Conservation (phyloP, 768 basidiomycete genomes). For the Pleurotus tuber-regium region DNA sequence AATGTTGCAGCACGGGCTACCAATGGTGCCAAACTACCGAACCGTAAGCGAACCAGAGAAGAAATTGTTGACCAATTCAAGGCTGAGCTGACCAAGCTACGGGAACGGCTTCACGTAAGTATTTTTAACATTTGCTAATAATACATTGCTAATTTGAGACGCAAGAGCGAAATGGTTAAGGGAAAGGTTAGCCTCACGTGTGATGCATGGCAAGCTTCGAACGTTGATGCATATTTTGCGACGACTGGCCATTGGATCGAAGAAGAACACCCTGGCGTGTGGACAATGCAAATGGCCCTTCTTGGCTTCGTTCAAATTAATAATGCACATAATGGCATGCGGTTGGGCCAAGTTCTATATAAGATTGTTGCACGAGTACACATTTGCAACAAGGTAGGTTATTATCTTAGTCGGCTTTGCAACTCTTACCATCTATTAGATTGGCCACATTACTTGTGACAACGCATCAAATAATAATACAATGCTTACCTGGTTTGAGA, state of each 20-base stretch:
- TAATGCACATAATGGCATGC: slow-evolving; percentile 30
- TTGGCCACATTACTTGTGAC: too few relatives aligned
- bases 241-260: slow-evolving; percentile 40
- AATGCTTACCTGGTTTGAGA: too few relatives aligned
- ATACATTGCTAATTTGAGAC: not conserved
- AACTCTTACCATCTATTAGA: too few relatives aligned
- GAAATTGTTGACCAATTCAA: slow-evolving; percentile 29
- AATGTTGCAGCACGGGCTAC: slow-evolving; percentile 33
- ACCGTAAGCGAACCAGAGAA: slow-evolving; percentile 20
- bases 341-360: slow-evolving; percentile 36
- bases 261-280: slow-evolving; percentile 20
- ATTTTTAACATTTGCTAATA: not conserved
- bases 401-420: too few relatives aligned
- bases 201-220: slow-evolving; percentile 39
- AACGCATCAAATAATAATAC: too few relatives aligned
- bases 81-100: not conserved
- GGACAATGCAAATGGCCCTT: slow-evolving; percentile 26
- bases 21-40: slow-evolving; percentile 34
- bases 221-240: slow-evolving; percentile 36
- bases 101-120: not conserved
- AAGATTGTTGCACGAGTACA: slow-evolving; percentile 26
- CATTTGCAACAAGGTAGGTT: slow-evolving; percentile 26
- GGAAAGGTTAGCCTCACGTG: slow-evolving; percentile 28
- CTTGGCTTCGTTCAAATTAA: slow-evolving; percentile 34
- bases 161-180: slow-evolving; percentile 7